Evolutionary conservation across 2,329 filamentous ascomycete species (phyloP), one percentile per base, ranked within the genome.

Genomic region (Pseudogymnoascus sp.): DNA sequence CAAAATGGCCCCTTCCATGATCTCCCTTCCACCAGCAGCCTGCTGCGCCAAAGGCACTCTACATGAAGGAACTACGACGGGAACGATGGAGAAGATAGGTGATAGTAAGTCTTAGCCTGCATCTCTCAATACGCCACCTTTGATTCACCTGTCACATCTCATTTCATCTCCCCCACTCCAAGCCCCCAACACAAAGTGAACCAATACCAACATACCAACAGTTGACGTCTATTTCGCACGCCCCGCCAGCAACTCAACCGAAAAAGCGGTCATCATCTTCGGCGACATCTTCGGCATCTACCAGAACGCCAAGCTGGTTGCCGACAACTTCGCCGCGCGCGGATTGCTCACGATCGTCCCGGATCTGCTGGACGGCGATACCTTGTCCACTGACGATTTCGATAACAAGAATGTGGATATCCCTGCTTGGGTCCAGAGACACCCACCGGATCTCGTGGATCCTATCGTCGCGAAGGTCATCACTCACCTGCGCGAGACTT

Each of bases 281-380:
- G 68, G 71, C 31, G 72, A 73, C 65, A 70, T 73, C 1, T 69
- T 73, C 44, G 66, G 68, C 38, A 73, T 74, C 62, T 83, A 80
- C 80, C 78, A 82, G 66, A 86, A 89, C 74, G 76, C 78, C 70
- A 75, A 87, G 75, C 78, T 89, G 66, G 83, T 91, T 69, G 89
- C 89, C 64, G 90, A 93, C 78, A 84, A 89, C 71, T 89, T 83
- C 73, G 90, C 90, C 64, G 83, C 84, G 67, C 88, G 89, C 73
- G 89, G 59, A 8, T 38, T 37, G 3, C 56, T 60, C 11, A 11
- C 44, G 62, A 76, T 90, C 42, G 80, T 92, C 66, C 83, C 89
- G 28, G 89, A 93, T 74, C 75, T 89, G 62, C 89, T 91, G 79
- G 80, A 85, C 66, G 88, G 86, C 64, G 86, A 90, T 70, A 72